These are phyloP conservation scores for Fusarium tanahbumbuense DNA, from an alignment of 2,329 filamentous ascomycete genomes.

Conservation along the genomic window DNA sequence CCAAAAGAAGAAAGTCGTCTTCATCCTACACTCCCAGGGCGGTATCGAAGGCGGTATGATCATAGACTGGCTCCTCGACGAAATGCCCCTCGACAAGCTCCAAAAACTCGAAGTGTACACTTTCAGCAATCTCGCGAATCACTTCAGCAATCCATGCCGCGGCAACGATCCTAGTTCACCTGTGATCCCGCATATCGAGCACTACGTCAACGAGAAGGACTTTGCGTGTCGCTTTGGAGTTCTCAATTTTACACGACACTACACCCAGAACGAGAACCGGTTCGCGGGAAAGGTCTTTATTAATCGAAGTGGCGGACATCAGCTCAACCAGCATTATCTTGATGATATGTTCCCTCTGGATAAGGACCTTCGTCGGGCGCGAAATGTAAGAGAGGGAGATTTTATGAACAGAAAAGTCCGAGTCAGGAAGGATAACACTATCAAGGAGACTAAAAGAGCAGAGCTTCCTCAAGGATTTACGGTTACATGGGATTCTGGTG, in stretches of 20 bases:
- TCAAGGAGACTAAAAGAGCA: slow-evolving; percentile 6
- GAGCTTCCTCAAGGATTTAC: not conserved
- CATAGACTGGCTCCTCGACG: slow-evolving; percentile 33
- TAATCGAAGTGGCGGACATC: slow-evolving; percentile 25
- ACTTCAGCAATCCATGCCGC: slow-evolving; percentile 32
- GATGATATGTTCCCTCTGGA: slow-evolving; percentile 26
- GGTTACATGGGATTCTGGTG: not conserved
- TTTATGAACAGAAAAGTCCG: slow-evolving; percentile 20
- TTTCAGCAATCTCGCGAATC: slow-evolving; percentile 32
- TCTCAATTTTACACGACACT: slow-evolving; percentile 8
- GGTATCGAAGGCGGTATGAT: slow-evolving; percentile 36
- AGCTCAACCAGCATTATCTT: slow-evolving; percentile 37
- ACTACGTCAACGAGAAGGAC: slow-evolving; percentile 26
- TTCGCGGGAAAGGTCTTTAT: slow-evolving; percentile 32
- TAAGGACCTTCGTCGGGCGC: not conserved
- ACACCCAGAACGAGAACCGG: slow-evolving; percentile 22
- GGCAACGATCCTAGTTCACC: not conserved
- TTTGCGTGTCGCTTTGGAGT: slow-evolving; percentile 27
- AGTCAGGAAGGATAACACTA: slow-evolving; percentile 2
- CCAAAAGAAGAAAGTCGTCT: slow-evolving; percentile 21
- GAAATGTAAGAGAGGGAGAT: not conserved
- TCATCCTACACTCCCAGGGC: slow-evolving; percentile 27
- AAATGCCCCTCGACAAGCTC: slow-evolving; percentile 19
- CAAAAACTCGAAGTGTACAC: slow-evolving; percentile 35
- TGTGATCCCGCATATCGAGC: slow-evolving; percentile 26